Percentiles rank a stretch among this genome's conserved stretches.
Conservation (phyloP, 1,139 yeast species). For the Taphrina communis region DNA sequence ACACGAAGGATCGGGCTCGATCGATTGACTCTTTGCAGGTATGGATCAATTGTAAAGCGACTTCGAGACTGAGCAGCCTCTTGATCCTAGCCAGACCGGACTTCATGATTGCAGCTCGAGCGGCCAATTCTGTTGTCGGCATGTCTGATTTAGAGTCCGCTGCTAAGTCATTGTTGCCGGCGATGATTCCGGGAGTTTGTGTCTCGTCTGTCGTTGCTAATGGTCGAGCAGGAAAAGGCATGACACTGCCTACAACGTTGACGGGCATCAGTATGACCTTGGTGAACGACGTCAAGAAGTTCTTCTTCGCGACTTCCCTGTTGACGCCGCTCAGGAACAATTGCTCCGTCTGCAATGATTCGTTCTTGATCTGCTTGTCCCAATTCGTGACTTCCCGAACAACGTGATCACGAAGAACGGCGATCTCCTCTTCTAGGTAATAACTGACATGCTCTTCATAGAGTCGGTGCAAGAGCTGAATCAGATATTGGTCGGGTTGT, state of each 20-base stretch:
- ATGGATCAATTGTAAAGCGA: constrained; percentile 54
- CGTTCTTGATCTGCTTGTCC: constrained; percentile 47
- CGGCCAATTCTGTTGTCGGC: constrained; percentile 57
- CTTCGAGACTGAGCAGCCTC: constrained; percentile 55
- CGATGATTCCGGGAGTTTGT: constrained; percentile 32
- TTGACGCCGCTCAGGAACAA: constrained; percentile 56
- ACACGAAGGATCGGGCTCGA: constrained; percentile 47
- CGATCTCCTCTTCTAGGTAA: constrained; percentile 55
- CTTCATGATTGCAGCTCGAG: constrained; percentile 56
- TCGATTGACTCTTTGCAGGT: constrained; percentile 53
- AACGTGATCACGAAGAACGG: constrained; percentile 51
- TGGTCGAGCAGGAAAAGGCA: constrained; percentile 42
- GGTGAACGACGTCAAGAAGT: constrained; percentile 63
- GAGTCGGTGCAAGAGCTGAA: constrained; percentile 47
- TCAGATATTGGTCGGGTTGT: constrained; percentile 12
- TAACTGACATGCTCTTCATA: constrained; percentile 55
- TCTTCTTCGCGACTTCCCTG: constrained; percentile 55
- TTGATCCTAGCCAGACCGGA: constrained; percentile 55
- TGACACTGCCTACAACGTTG: constrained; percentile 45
- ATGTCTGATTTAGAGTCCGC: constrained; percentile 29
- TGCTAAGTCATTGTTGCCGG: constrained; percentile 37
- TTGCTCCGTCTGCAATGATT: constrained; percentile 51
- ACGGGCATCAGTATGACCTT: constrained; percentile 55
- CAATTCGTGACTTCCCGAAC: constrained; percentile 52
- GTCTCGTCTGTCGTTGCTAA: constrained; percentile 23